These are phyloP conservation scores for Lasiosphaeriaceae sp. DNA, from an alignment of 495 filamentous ascomycete genomes.

Conservation along the genomic window DNA sequence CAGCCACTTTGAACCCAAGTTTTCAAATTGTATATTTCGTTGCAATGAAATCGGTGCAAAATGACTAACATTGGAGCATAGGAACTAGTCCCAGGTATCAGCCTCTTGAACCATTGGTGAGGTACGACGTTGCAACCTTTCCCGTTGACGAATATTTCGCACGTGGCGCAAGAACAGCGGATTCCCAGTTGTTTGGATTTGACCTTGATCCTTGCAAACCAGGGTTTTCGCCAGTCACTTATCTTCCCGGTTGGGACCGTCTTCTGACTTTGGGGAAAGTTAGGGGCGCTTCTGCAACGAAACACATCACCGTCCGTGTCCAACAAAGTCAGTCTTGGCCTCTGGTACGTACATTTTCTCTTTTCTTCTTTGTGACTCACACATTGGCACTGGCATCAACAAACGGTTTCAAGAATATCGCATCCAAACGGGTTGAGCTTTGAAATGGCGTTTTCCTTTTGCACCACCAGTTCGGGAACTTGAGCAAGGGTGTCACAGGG, in stretches of 20 bases:
- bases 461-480: slow-evolving; percentile 21
- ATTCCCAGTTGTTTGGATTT: not conserved
- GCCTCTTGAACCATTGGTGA: not conserved
- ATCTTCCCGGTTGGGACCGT: not conserved
- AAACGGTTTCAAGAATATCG: not conserved
- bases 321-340: not conserved
- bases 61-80: too few species aligned
- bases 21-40: too few species aligned
- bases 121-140: slow-evolving; percentile 7
- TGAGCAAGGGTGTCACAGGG: slow-evolving; percentile 20
- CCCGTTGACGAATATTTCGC: not conserved
- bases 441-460: slow-evolving; percentile 5
- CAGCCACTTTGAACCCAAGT: too few species aligned
- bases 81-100: not conserved
- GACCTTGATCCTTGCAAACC: not conserved
- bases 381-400: not conserved
- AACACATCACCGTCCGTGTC: not conserved
- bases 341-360: slow-evolving; percentile 3
- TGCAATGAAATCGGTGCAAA: too few species aligned
- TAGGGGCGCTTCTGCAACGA: too few species aligned
- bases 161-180: not conserved
- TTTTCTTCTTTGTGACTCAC: not conserved
- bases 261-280: not conserved
- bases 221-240: not conserved
- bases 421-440: not conserved